Base-by-base conservation (phyloP, 2,329 filamentous ascomycete genomes). In the Eurotiales sp. region DNA sequence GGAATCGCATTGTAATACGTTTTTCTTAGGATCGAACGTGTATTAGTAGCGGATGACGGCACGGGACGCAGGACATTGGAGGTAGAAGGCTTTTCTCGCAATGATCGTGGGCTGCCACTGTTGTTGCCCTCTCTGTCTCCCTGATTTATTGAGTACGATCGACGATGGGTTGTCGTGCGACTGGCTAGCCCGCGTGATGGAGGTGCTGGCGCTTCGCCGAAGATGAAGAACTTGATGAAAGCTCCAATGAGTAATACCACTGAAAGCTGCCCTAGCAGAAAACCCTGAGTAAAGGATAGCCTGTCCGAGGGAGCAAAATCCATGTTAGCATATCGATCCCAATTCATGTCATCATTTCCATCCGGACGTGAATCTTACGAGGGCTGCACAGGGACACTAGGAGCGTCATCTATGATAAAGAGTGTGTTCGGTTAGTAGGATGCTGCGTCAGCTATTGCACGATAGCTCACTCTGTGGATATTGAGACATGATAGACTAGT, bases 161-260 rank as follows among this genome's bases (percentile, higher is more conserved):
- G 83, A 67, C 85, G 84, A 71, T 96, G 89, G 22, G 88, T 83
- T 59, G 90, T 85, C 10, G 86, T 85, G 52, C 87, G 88, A 58
- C 87, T 83, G 39, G 87, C 76, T 7, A 88, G 79, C 11, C 90
- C 88, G 17, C 87, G 88, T 50, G 86, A 84, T 57, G 95, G 90
- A 55, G 90, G 80, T 1, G 88, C 90, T 1, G 90, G 90, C 4
- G 90, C 84, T 66, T 97, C 93, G 61, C 93, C 93, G 66, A 99
- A 97, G 65, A 99, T 97, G 81, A 99, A 99, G 82, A 96, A 99
- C 69, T 96, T 96, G 72, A 99, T 97, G 73, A 99, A 97, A 59
- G 87, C 89, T 58, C 90, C 91, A 55, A 99, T 83, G 34, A 99
- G 79, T 21, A 97, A 76, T 12, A 96, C 88, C 41, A 99, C 88